A percentile compares a stretch with the other conserved stretches of the same genome.
Conservation (phyloP, 2,329 filamentous ascomycete species). For the Keithomyces neogunnii region DNA sequence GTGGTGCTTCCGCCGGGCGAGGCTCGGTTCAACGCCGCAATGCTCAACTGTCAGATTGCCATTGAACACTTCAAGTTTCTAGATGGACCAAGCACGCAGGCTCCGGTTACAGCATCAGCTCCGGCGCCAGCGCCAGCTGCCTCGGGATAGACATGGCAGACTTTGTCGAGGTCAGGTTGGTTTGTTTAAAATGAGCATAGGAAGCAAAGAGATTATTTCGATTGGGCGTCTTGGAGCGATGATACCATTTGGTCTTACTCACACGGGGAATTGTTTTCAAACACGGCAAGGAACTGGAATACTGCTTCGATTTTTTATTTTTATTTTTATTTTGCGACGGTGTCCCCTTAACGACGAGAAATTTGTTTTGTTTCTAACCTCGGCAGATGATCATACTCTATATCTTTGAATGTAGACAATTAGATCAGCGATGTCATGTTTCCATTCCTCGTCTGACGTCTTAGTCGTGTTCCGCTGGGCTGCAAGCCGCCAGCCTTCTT, state of each 20-base stretch:
- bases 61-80: slow-evolving; percentile 69
- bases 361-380: not conserved
- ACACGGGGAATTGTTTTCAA: not conserved
- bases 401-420: not conserved
- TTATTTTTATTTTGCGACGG: too few species aligned
- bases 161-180: not conserved
- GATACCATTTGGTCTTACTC: slow-evolving; percentile 4
- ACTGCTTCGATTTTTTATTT: too few species aligned
- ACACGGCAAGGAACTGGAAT: too few species aligned
- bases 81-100: slow-evolving; percentile 34
- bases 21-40: slow-evolving; percentile 80
- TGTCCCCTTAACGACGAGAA: not conserved
- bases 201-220: not conserved
- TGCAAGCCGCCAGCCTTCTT: not conserved
- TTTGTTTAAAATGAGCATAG: not conserved
- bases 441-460: not conserved
- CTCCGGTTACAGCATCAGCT: slow-evolving; percentile 9
- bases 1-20: slow-evolving; percentile 87
- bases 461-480: not conserved
- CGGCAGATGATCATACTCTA: not conserved
- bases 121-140: slow-evolving; percentile 16
- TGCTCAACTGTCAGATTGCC: slow-evolving; percentile 83
- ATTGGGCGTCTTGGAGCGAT: slow-evolving; percentile 4
- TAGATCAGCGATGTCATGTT: not conserved
- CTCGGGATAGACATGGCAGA: not conserved